phyloP scores from a whole-genome alignment of 345 rosid genomes.

The Murraya koenigii region DNA sequence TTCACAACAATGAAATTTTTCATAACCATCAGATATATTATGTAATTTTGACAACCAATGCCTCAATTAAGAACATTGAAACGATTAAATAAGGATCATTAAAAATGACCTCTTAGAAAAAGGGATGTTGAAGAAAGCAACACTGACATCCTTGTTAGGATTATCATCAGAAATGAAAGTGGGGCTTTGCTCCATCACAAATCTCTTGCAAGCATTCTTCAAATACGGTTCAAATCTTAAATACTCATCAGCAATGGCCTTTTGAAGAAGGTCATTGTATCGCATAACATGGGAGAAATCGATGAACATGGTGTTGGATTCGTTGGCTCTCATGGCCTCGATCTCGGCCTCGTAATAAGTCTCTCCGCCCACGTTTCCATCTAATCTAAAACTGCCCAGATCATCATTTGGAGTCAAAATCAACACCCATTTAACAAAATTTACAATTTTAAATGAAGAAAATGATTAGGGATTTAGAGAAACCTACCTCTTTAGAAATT shows the following conservation, averaged over 20 bases:
- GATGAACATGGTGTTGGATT: constrained; percentile 78
- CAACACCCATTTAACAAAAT: background rate
- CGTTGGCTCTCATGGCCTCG: constrained; percentile 63
- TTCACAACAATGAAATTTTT: background rate
- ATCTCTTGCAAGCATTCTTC: constrained; percentile 90
- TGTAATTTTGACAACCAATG: background rate
- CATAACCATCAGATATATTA: background rate
- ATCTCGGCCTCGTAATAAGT: constrained; percentile 66
- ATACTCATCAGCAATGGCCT: constrained; percentile 79
- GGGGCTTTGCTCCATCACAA: constrained; percentile 76
- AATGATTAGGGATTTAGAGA: background rate
- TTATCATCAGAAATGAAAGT: constrained; percentile 67
- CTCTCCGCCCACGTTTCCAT: constrained; percentile 32
- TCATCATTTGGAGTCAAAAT: background rate
- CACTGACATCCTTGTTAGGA: constrained; percentile 78
- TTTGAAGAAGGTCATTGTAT: constrained; percentile 73
- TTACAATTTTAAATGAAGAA: background rate
- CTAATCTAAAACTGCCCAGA: constrained; percentile 53
- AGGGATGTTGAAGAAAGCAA: constrained; percentile 87
- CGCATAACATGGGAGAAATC: constrained; percentile 91
- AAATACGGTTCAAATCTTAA: constrained; percentile 77
- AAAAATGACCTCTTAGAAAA: constrained; percentile 59
- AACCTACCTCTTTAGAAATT: constrained; percentile 75
- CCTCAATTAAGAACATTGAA: background rate
- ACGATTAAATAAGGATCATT: background rate